Base-by-base conservation (phyloP, 2,329 filamentous ascomycete genomes). In the Paraphaeosphaeria sporulosa region DNA sequence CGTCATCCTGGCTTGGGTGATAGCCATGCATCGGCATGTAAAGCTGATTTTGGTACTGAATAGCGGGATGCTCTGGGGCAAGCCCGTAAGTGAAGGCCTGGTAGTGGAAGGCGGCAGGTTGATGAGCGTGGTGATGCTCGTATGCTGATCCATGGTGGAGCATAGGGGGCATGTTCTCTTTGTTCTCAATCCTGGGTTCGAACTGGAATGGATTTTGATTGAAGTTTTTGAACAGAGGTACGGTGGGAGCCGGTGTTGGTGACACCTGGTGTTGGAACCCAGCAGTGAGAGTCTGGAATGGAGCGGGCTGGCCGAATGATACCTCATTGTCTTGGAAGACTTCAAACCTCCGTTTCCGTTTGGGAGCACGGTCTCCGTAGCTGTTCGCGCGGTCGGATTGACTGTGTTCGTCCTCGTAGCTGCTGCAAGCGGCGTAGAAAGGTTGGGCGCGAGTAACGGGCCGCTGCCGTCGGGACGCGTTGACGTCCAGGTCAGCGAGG, bases 301-400 rank as follows among this genome's bases (percentile, higher is more conserved):
- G 63, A 6, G 69, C 69, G 34, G 76, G 73, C 50, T 76, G 75
- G 17, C 63, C 63, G 50, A 77, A 77, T 6, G 73, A 58, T 25
- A 70, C 60, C 5, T 74, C 69, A 17, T 81, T 75, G 46, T 81
- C 79, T 48, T 80, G 75, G 62, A 79, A 81, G 54, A 82, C 77
- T 42, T 78, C 75, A 43, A 82, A 75, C 3, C 71, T 71, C 19
- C 71, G 71, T 61, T 77, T 79, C 17, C 71, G 72, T 67, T 77
- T 74, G 2, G 67, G 55, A 56, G 62, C 74, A 58, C 69, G 69
- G 9, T 69, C 70, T 21, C 62, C 67, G 23, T 70, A 57, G 12
- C 61, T 66, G 52, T 76, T 74, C 5, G 67, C 75, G 30, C 76
- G 59, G 32, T 71, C 67, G 38, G 75, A 63, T 34, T 76, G 75